Conservation (phyloP, 371 early-diverging fungal genomes). For the Mortierella sp. region DNA sequence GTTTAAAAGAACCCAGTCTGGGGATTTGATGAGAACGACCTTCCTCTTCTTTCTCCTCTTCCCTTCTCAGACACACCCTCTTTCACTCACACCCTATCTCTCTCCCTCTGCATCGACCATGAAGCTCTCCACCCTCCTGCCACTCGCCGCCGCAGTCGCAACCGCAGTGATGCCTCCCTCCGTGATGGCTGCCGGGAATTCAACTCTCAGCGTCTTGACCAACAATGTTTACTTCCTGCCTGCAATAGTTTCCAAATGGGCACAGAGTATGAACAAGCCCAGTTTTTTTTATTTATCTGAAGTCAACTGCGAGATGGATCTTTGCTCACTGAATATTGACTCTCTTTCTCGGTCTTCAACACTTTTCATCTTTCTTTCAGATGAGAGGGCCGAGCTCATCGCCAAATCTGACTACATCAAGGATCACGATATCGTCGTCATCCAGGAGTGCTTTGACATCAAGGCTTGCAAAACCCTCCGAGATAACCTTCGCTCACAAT, state of each 20-base stretch:
- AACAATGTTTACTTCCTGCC: slow-evolving; percentile 44
- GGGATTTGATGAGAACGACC: background rate
- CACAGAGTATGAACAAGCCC: slow-evolving; percentile 29
- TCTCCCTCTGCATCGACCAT: slow-evolving; percentile 12
- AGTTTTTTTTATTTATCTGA: background rate
- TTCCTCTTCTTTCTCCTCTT: background rate
- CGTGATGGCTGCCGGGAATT: slow-evolving; percentile 22
- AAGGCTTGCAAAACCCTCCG: slow-evolving; percentile 20
- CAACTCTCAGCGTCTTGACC: slow-evolving; percentile 38
- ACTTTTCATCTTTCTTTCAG: slow-evolving; percentile 11
- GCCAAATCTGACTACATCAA: slow-evolving; percentile 34
- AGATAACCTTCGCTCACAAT: slow-evolving; percentile 31
- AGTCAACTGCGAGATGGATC: too few relatives aligned
- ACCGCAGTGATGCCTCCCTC: slow-evolving; percentile 14
- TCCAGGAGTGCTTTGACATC: slow-evolving; percentile 39
- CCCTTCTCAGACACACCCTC: too few relatives aligned
- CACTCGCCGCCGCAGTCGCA: slow-evolving; percentile 20
- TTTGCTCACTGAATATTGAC: too few relatives aligned
- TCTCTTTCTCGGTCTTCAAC: background rate
- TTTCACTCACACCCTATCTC: background rate
- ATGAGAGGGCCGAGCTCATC: slow-evolving; percentile 26
- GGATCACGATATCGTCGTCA: slow-evolving; percentile 37
- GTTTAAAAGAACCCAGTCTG: background rate
- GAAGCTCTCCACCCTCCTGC: slow-evolving; percentile 28
- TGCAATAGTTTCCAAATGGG: slow-evolving; percentile 42